phyloP scores from a whole-genome alignment of 2,329 filamentous ascomycete genomes.

The Claviceps lovelessii region DNA sequence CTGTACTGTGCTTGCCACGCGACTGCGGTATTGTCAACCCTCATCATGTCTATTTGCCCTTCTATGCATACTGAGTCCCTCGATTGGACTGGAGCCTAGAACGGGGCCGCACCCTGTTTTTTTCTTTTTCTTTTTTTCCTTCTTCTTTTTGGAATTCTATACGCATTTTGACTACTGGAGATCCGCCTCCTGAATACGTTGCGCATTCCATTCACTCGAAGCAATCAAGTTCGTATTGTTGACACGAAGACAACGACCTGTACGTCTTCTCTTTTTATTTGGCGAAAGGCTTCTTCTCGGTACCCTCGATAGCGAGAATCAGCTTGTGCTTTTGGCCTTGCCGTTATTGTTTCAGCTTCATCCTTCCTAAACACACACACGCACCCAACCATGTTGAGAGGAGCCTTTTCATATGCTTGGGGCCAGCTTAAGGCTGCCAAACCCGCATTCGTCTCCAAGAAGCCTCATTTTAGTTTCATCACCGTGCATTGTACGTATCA shows the following conservation, averaged over 20 bases:
- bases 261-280: neutral
- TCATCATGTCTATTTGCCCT: constrained; percentile 11
- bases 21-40: neutral
- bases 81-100: constrained; percentile 13
- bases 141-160: neutral
- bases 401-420: constrained; percentile 21
- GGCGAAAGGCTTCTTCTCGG: too few relatives aligned
- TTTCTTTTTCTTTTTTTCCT: too few relatives aligned
- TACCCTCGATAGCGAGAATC: neutral
- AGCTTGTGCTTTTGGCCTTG: neutral
- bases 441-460: constrained; percentile 42
- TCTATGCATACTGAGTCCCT: constrained; percentile 10
- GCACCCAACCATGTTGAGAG: constrained; percentile 18
- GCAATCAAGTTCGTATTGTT: neutral
- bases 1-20: neutral
- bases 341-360: neutral
- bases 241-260: neutral
- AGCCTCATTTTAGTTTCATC: constrained; percentile 68
- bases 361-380: neutral
- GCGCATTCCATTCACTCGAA: neutral
- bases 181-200: neutral
- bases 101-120: neutral
- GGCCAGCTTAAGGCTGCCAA: constrained; percentile 34
- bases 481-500: constrained; percentile 54
- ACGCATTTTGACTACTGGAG: too few relatives aligned